phyloP scores from a whole-genome alignment of 78 protist genomes.

The Protostelium mycophagum region DNA sequence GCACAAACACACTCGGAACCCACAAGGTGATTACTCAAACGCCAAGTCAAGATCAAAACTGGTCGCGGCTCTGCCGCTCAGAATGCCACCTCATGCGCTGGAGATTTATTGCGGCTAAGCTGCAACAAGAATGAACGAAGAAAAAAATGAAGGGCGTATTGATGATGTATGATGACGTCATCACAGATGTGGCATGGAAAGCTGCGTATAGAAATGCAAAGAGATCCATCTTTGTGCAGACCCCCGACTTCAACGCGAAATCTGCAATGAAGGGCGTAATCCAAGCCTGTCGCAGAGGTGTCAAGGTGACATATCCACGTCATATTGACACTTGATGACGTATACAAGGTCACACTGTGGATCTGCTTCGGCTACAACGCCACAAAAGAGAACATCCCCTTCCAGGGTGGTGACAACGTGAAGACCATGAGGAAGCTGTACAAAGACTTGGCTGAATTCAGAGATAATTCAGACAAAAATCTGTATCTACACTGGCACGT shows the following conservation, averaged over 20 bases:
- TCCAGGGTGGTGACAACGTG: neutral
- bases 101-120: too few species aligned
- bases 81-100: too few species aligned
- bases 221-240: neutral
- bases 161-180: neutral
- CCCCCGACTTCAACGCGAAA: neutral
- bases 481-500: neutral
- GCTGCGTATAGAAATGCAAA: neutral
- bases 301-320: neutral
- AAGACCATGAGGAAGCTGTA: neutral
- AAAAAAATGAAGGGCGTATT: too few species aligned
- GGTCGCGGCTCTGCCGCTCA: too few species aligned
- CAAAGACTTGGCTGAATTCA: neutral
- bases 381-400: neutral
- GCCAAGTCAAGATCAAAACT: neutral
- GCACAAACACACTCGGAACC: neutral
- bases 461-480: neutral
- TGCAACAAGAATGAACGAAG: too few species aligned
- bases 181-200: neutral
- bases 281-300: neutral
- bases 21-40: neutral
- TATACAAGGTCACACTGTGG: neutral
- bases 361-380: neutral
- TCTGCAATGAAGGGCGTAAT: neutral
- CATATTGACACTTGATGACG: neutral